Percentiles rank a stretch among this genome's conserved stretches.
phyloP scores from a whole-genome alignment of 2,329 filamentous ascomycete genomes.

The Ceratocystis cacaofunesta region DNA sequence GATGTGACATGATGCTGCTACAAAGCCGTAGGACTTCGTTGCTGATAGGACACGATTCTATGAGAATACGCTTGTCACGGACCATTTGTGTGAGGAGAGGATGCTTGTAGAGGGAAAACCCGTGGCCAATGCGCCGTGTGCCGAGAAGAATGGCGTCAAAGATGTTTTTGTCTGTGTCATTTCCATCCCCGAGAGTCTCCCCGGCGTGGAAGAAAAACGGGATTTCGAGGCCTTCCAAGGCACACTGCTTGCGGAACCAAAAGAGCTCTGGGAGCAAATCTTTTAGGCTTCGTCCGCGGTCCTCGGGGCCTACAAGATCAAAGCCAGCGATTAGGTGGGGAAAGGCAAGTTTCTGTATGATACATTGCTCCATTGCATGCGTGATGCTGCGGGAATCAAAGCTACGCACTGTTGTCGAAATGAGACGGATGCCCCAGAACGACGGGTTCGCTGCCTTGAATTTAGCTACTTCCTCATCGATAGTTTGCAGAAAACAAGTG shows the following conservation, averaged over 20 bases:
- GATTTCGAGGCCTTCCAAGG: conserved; percentile 60
- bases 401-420: conserved; percentile 64
- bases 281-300: conserved; percentile 56
- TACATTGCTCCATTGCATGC: conserved; percentile 75
- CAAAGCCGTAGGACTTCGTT: conserved; percentile 78
- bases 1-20: conserved; percentile 59
- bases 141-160: conserved; percentile 81
- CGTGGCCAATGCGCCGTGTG: conserved; percentile 78
- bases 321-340: conserved; percentile 73
- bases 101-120: conserved; percentile 79
- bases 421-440: conserved; percentile 76
- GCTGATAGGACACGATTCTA: conserved; percentile 82
- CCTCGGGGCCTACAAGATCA: conserved; percentile 81
- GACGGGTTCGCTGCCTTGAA: conserved; percentile 56
- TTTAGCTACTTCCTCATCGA: conserved; percentile 61
- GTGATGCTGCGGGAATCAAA: conserved; percentile 51
- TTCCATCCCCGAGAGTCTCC: conserved; percentile 65
- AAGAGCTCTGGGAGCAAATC: conserved; percentile 74
- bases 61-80: conserved; percentile 71
- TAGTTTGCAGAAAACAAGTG: conserved; percentile 51
- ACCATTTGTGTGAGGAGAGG: conserved; percentile 78
- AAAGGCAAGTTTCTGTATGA: conserved; percentile 63
- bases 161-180: conserved; percentile 61
- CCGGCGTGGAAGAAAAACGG: conserved; percentile 96
- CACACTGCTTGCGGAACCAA: conserved; percentile 83